Base-by-base conservation (phyloP, 2,329 filamentous ascomycete genomes). In the Coniochaeta sp. region DNA sequence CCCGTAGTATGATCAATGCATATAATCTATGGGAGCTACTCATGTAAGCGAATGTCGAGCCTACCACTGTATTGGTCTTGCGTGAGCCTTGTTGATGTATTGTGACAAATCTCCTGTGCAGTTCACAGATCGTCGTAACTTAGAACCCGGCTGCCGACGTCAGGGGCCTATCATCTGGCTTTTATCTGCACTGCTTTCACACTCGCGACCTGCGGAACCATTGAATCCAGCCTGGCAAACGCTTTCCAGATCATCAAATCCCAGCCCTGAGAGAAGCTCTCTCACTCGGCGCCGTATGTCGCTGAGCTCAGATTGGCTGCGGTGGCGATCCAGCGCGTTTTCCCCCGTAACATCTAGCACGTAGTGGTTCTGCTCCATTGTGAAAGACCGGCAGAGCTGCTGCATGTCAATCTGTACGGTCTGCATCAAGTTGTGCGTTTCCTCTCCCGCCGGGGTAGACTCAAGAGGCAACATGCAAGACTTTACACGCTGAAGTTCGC, bases 391-490 rank as follows among this genome's bases (percentile, higher is more conserved):
- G 14, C 24, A 31, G 11, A 57, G 34, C 54, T 38, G 14, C 17
- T 24, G 19, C 31, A 36, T 22, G 31, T 57, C 33, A 6, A 57
- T 6, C 19, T 34, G 54, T 17, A 57, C 19, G 5, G 54, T 57
- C 19, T 57, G 54, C 28, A 24, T 22, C 54, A 57, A 28, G 54
- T 57, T 36, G 22, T 57, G 22, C 2, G 34, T 34, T 24, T 57
- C 54, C 24, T 57, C 28, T 36, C 54, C 54, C 7, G 31, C 54
- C 24, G 54, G 54, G 6, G 22, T 57, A 24, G 54, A 38, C 54
- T 57, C 54, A 3, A 57, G 54, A 2, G 54, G 54, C 54, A 57
- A 57, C 34, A 57, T 38, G 34, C 54, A 57, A 34, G 54, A 57
- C 28, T 57, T 57, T 17, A 57, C n/a, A 8, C 54, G 54, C 16